Conservation (phyloP, 768 basidiomycete genomes). For the Termitomyces sp. region DNA sequence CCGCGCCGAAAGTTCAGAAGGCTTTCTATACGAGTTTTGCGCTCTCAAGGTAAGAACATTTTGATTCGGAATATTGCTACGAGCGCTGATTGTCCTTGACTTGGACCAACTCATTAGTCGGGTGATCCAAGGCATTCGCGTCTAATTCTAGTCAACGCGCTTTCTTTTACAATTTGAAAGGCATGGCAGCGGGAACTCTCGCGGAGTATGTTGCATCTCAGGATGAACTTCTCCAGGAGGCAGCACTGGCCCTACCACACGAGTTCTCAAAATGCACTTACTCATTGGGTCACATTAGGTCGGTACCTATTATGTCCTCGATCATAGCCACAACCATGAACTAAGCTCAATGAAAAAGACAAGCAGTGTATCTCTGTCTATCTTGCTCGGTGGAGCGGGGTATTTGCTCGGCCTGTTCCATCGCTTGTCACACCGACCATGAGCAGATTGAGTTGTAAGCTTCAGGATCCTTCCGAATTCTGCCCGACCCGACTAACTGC, state of each 20-base stretch:
- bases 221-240: conserved; percentile 44
- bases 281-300: conserved; percentile 49
- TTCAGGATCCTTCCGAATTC: background rate
- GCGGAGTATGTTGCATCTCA: conserved; percentile 42
- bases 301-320: background rate
- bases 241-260: conserved; percentile 53
- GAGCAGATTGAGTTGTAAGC: conserved; percentile 74
- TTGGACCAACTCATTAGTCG: background rate
- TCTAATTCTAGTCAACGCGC: background rate
- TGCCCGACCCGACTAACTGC: conserved; percentile 6
- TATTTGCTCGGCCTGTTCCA: conserved; percentile 77
- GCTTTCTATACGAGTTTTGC: background rate
- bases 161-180: background rate
- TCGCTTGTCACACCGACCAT: conserved; percentile 83
- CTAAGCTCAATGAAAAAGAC: conserved; percentile 31
- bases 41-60: background rate
- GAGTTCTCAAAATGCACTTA: conserved; percentile 66
- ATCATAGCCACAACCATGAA: conserved; percentile 2
- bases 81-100: background rate
- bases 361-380: conserved; percentile 78
- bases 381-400: conserved; percentile 66
- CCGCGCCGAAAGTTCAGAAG: background rate
- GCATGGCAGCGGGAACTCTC: conserved; percentile 24
- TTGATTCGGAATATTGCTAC: background rate
- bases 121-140: background rate